Percentiles rank a stretch among this genome's conserved stretches.
phyloP scores from a whole-genome alignment of 495 filamentous ascomycete species.

The Annulohypoxylon bovei region DNA sequence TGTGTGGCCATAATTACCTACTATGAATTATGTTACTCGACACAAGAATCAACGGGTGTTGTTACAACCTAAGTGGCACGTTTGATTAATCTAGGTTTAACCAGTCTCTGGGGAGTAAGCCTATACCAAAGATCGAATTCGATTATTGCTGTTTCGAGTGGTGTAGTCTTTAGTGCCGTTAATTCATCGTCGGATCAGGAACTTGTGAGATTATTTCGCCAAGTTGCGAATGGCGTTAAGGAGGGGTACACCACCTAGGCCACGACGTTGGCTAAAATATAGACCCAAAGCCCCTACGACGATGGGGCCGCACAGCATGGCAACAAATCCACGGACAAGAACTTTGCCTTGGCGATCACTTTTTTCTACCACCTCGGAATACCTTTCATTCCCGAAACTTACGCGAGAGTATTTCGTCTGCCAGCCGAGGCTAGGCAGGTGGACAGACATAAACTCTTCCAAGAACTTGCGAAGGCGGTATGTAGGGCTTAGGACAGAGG shows the following conservation, averaged over 20 bases:
- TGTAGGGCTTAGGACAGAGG: slow-evolving; percentile 75
- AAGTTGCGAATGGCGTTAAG: slow-evolving; percentile 23
- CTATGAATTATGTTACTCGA: background rate
- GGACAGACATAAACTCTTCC: slow-evolving; percentile 84
- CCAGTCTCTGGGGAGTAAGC: background rate
- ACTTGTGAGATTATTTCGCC: slow-evolving; percentile 1
- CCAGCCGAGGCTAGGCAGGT: slow-evolving; percentile 81
- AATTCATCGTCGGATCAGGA: background rate
- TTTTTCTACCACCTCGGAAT: slow-evolving; percentile 78
- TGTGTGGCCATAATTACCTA: too few relatives aligned
- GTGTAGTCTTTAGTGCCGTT: background rate
- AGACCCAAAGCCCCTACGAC: slow-evolving; percentile 38
- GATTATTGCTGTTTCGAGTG: background rate
- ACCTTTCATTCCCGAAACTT: slow-evolving; percentile 91
- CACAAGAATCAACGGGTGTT: background rate
- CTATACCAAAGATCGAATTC: background rate
- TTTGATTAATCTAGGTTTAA: background rate
- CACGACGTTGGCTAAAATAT: slow-evolving; percentile 34
- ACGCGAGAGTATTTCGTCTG: slow-evolving; percentile 93
- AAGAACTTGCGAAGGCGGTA: slow-evolving; percentile 84
- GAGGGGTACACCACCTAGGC: slow-evolving; percentile 10
- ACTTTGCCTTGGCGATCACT: slow-evolving; percentile 74
- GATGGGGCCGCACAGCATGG: slow-evolving; percentile 46
- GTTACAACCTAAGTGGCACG: background rate
- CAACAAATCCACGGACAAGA: slow-evolving; percentile 53